Percentiles rank a stretch among this genome's conserved stretches.
Evolutionary conservation across 2,329 filamentous ascomycete species (phyloP).

Genomic region (Xylariomycetidae sp.): DNA sequence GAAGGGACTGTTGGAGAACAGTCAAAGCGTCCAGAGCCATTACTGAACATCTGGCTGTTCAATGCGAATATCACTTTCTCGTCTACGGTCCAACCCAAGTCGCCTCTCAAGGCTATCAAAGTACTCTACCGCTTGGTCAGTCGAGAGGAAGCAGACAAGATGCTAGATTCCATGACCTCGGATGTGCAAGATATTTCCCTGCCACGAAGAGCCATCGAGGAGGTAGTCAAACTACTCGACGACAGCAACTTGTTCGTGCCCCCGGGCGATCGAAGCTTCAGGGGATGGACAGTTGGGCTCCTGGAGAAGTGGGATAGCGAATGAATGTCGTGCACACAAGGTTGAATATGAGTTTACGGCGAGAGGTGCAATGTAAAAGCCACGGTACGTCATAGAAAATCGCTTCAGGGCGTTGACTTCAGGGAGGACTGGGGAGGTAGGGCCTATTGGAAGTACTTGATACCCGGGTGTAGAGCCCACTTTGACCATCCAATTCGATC

Average conservation of each 20-base stretch:
- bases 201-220: constrained; percentile 42
- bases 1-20: no score
- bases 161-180: constrained; percentile 46
- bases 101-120: constrained; percentile 41
- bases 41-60: constrained; percentile 49
- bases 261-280: constrained; percentile 47
- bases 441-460: no score
- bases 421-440: no score
- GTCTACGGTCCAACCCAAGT: constrained; percentile 29
- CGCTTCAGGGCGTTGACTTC: no score
- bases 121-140: constrained; percentile 43
- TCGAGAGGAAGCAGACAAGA: constrained; percentile 37
- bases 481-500: no score
- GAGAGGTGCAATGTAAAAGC: no score
- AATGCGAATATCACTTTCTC: constrained; percentile 50
- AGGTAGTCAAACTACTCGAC: constrained; percentile 37
- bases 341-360: no score
- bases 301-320: constrained; percentile 53
- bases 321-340: no score
- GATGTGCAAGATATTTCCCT: constrained; percentile 55
- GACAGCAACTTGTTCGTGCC: constrained; percentile 49
- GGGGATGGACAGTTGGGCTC: constrained; percentile 63
- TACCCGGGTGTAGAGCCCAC: no score
- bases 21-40: constrained; percentile 4
- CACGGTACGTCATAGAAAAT: no score